Evolutionary conservation across 176 grass and related monocot genomes (phyloP), one percentile per base, ranked within the genome.

Genomic region (Avena atlantica): DNA sequence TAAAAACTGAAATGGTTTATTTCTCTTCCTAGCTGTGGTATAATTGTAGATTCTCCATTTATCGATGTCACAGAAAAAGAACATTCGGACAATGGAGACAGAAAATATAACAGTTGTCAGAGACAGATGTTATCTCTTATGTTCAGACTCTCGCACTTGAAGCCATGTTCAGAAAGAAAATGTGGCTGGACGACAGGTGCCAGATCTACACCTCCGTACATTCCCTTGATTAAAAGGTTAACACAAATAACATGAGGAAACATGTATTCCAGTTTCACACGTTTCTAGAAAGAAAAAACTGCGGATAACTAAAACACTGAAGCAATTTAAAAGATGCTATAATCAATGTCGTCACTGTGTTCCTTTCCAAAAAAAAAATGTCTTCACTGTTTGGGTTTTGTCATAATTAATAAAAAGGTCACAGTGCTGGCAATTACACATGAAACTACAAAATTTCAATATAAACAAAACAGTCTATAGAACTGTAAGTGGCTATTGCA

Each of bases 381-480:
- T 3, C 52, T 31, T 31, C 24, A 19, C 14, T n/a, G 14, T 49
- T 75, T 1, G 12, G 83, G 66, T 80, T 80, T 4, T 80, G 24
- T 58, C 74, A 29, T 67, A 75, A 34, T 34, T 17, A 37, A 84
- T 36, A 70, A 85, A 85, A 68, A 69, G 17, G 11, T 75, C 49
- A 78, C 4, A 19, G 12, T 24, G 34, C 15, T 79, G 60, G 20
- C 57, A 67, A 58, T 59, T 74, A 74, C 49, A 84, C 24, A 82
- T 8, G 20, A 79, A 12, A 52, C 65, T 65, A 79, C 47, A 64
- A 65, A 75, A 50, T 75, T 76, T 17, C n/a, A 76, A 44, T 62
- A 76, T 76, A 49, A 80, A 76, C 19, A 75, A 68, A 75, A 59
- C 57, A 14, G 57, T 48, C 9, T 83, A 75, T 27, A 79, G 23